Base-by-base conservation (phyloP, 352 stramenopile genomes). In the Globisporangium okanoganense region DNA sequence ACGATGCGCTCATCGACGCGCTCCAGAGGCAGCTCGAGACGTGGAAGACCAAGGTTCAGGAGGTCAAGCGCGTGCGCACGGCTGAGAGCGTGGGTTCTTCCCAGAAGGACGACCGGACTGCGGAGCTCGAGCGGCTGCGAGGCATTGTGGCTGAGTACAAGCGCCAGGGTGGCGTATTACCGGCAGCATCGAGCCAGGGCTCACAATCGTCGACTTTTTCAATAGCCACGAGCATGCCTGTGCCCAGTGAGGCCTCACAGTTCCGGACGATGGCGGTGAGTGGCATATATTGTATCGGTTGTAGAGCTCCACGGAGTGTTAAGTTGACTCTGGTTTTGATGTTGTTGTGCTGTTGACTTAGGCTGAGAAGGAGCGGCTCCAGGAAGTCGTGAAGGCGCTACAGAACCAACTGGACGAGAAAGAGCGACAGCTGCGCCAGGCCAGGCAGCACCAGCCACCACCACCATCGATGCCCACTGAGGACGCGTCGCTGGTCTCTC, bases 1-100 rank as follows among this genome's bases (percentile, higher is more conserved):
- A 95, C 55, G 86, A 95, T 51, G 75, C 78, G 24, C 65, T 95
- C 8, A 75, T 95, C 8, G 86, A 95, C 47, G 83, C 78, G 4
- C 61, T 95, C 54, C 84, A 93, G 56, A 60, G 67, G 10, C 82
- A 95, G 63, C 66, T 94, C 3, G 82, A 78, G 62, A 73, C 69
- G 16, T 90, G 70, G 78, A 88, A 84, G 49, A 43, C 51, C 14
- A 91, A 78, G 36, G 50, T 78, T 6, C 62, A 86, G 38, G 71
- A 89, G 13, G 69, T 65, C 22, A 88, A 84, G 41, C 73, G 83
- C n/a, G 79, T 70, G 24, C 73, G 82, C n/a, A 90, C 79, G n/a
- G 79, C 82, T 13, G 79, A 92, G 40, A 78, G 70, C 33, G 58
- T 50, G 24, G 47, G 41, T 2, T 58, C 35, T 55, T 36, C 25